Percentiles rank a stretch among this genome's conserved stretches.
Conservation (phyloP, 352 stramenopile species). For the Halophytophthora batemanensis region DNA sequence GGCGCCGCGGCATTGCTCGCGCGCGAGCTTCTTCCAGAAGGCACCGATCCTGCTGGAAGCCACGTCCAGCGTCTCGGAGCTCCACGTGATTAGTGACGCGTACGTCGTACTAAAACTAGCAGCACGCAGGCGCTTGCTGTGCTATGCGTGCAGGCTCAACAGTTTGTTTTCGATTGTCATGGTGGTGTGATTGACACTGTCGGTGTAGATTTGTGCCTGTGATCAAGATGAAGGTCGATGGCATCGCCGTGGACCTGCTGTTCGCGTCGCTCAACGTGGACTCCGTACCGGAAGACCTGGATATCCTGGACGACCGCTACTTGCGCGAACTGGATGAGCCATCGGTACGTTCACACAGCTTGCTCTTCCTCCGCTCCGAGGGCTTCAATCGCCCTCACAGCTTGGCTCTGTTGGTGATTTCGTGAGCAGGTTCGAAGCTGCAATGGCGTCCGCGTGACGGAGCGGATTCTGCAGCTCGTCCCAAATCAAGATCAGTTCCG, state of each 20-base stretch:
- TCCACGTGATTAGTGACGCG: conserved; percentile 87
- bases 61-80: conserved; percentile 54
- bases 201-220: conserved; percentile 81
- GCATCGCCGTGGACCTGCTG: conserved; percentile 91
- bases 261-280: conserved; percentile 84
- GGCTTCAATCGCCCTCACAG: conserved; percentile 23
- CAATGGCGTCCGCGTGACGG: conserved; percentile 95
- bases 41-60: conserved; percentile 76
- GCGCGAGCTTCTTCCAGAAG: conserved; percentile 86
- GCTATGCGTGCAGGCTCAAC: not conserved
- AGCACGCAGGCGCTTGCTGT: no score
- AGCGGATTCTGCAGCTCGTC: conserved; percentile 92
- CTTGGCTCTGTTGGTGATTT: not conserved
- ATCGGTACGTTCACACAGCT: conserved; percentile 25
- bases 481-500: conserved; percentile 83
- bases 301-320: conserved; percentile 79
- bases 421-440: conserved; percentile 77
- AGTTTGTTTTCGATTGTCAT: not conserved
- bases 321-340: conserved; percentile 91
- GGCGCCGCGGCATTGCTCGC: conserved; percentile 75
- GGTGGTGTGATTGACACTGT: not conserved
- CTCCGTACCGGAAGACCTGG: conserved; percentile 54
- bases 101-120: no score
- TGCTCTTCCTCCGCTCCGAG: conserved; percentile 23
- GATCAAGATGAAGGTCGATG: conserved; percentile 93